These are phyloP conservation scores for Paxillus involutus DNA, from an alignment of 768 basidiomycete genomes.

Conservation along the genomic window DNA sequence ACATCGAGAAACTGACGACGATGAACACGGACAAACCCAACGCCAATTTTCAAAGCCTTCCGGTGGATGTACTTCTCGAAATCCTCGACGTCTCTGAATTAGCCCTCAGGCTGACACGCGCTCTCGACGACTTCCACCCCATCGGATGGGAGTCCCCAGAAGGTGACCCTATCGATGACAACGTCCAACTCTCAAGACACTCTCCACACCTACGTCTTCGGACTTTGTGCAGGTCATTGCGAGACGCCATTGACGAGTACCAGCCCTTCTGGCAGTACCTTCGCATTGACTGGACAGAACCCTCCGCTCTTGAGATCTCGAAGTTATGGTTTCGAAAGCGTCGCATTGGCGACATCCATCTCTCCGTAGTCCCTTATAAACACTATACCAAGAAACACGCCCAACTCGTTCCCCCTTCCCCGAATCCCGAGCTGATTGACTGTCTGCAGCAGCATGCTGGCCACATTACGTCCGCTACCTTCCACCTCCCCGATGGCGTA, in stretches of 20 bases:
- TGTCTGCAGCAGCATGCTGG: not conserved
- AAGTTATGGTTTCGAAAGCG: not conserved
- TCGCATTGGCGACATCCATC: not conserved
- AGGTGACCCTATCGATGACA: not conserved
- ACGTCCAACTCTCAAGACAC: not conserved
- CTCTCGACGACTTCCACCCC: not conserved
- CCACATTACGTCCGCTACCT: not conserved
- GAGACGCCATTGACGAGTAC: not conserved
- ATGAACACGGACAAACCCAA: not conserved
- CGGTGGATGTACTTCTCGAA: not conserved
- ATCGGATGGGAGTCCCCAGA: not conserved
- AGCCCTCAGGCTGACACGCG: not conserved
- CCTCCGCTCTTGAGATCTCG: not conserved
- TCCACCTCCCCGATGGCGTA: not conserved
- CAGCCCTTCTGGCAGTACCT: not conserved
- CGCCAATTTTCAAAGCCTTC: not conserved
- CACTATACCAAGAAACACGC: not conserved
- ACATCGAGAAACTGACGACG: not conserved
- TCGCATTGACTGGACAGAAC: not conserved
- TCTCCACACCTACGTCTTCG: not conserved
- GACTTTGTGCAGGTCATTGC: not conserved
- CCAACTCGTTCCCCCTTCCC: not conserved
- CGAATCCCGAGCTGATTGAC: not conserved
- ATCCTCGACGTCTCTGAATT: not conserved
- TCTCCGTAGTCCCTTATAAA: not conserved